Percentiles rank a stretch among this genome's conserved stretches.
Evolutionary conservation across 768 basidiomycete genomes (phyloP).

Genomic region (Zangia roseola): DNA sequence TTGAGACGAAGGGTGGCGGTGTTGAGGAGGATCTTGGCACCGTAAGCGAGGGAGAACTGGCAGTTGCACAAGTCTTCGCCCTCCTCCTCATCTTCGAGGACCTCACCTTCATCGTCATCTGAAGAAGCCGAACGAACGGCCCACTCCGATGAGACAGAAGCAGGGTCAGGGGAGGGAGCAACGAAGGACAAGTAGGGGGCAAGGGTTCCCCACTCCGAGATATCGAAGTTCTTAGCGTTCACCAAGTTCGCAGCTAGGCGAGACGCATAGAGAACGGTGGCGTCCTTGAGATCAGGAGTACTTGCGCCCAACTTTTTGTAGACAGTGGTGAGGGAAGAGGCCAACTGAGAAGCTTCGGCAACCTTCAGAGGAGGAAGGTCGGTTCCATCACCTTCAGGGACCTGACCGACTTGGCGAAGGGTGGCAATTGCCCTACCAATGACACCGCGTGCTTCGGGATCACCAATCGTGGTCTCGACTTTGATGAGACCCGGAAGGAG

Average conservation of each 20-base stretch:
- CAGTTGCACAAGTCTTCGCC: conserved; percentile 99
- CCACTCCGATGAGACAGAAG: conserved; percentile 76
- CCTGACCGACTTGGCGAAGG: conserved; percentile 92
- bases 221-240: conserved; percentile 90
- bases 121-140: conserved; percentile 87
- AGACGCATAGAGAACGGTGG: conserved; percentile 66
- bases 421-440: conserved; percentile 91
- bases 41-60: conserved; percentile 97
- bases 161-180: conserved; percentile 60
- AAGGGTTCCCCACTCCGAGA: conserved; percentile 82
- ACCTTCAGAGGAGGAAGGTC: conserved; percentile 84
- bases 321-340: conserved; percentile 63
- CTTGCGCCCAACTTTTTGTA: conserved; percentile 82
- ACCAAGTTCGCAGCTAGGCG: conserved; percentile 83
- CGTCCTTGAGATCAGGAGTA: conserved; percentile 56
- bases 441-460: conserved; percentile 96
- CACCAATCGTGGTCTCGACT: conserved; percentile 91
- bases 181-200: conserved; percentile 73
- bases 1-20: conserved; percentile 95
- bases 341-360: conserved; percentile 66
- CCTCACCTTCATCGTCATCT: conserved; percentile 64
- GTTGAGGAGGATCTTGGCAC: conserved; percentile 98
- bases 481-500: conserved; percentile 95
- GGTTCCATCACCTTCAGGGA: conserved; percentile 84
- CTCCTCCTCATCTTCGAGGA: conserved; percentile 88